These are phyloP conservation scores for Ambrosia hybrid DNA, from an alignment of 140 eudicot genomes.

Conservation along the genomic window DNA sequence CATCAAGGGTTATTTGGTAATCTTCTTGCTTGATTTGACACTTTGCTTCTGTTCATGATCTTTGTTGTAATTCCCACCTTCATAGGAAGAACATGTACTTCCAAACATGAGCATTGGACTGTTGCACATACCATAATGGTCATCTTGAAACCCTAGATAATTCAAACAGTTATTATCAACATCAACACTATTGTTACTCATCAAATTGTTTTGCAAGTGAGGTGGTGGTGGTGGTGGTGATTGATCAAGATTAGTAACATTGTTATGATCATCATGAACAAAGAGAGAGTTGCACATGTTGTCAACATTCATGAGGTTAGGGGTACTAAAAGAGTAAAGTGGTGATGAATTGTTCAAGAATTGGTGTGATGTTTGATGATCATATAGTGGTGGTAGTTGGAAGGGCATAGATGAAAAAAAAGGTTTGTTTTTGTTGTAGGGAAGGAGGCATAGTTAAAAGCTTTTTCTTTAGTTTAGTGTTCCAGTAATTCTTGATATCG, in stretches of 20 bases:
- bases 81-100: slow-evolving; percentile 52
- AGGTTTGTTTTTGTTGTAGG: slow-evolving; percentile 31
- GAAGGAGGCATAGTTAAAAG: slow-evolving; percentile 48
- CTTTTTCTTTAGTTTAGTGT: slow-evolving; percentile 94
- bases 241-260: background rate
- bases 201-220: slow-evolving; percentile 20
- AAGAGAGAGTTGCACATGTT: slow-evolving; percentile 18
- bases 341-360: slow-evolving; percentile 28
- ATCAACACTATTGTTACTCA: slow-evolving; percentile 17
- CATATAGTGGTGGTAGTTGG: slow-evolving; percentile 26
- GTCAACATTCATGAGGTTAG: slow-evolving; percentile 33
- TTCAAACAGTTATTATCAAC: slow-evolving; percentile 21
- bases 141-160: slow-evolving; percentile 7
- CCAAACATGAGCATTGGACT: slow-evolving; percentile 47
- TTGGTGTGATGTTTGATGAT: slow-evolving; percentile 25
- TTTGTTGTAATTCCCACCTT: slow-evolving; percentile 30
- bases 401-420: slow-evolving; percentile 25
- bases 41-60: slow-evolving; percentile 1
- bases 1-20: slow-evolving; percentile 4
- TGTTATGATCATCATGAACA: slow-evolving; percentile 17
- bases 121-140: slow-evolving; percentile 27
- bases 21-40: slow-evolving; percentile 8
- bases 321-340: slow-evolving; percentile 13
- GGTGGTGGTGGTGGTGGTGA: background rate
- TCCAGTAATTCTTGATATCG: slow-evolving; percentile 98